phyloP scores from a whole-genome alignment of 225 moss, liverwort and hornwort genomes.

The Anthoceros angustus region DNA sequence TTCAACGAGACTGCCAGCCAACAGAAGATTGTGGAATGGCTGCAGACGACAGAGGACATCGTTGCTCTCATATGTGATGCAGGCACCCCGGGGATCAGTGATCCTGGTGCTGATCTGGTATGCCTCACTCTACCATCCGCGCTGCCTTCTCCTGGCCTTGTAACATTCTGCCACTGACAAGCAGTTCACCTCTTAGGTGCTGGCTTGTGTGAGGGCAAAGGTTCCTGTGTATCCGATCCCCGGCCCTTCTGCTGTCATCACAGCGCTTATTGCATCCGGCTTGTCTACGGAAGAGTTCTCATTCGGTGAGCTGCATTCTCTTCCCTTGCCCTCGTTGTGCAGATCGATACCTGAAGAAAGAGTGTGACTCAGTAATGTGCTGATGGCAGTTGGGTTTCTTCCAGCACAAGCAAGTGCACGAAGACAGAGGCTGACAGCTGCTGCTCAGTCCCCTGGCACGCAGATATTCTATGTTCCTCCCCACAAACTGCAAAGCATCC shows the following conservation, averaged over 20 bases:
- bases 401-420: slow-evolving; percentile 43
- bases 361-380: neutral
- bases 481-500: slow-evolving; percentile 56
- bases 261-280: slow-evolving; percentile 88
- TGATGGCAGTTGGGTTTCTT: slow-evolving; percentile 65
- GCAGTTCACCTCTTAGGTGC: slow-evolving; percentile 32
- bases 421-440: slow-evolving; percentile 37
- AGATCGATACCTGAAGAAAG: neutral
- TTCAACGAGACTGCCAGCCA: slow-evolving; percentile 73
- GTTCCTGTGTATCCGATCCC: slow-evolving; percentile 77
- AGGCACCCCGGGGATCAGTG: slow-evolving; percentile 96
- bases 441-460: slow-evolving; percentile 59
- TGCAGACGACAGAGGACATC: slow-evolving; percentile 53
- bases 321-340: neutral
- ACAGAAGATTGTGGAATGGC: slow-evolving; percentile 42
- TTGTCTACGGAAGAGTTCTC: slow-evolving; percentile 77
- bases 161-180: slow-evolving; percentile 9
- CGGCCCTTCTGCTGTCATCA: slow-evolving; percentile 78
- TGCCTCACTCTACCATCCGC: neutral
- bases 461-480: slow-evolving; percentile 90
- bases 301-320: slow-evolving; percentile 36
- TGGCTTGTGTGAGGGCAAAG: slow-evolving; percentile 70
- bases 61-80: slow-evolving; percentile 92
- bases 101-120: slow-evolving; percentile 95
- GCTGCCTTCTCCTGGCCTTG: neutral